Evolutionary conservation across 176 grass and related monocot genomes (phyloP).

Genomic region (Thinopyrum elongatum): DNA sequence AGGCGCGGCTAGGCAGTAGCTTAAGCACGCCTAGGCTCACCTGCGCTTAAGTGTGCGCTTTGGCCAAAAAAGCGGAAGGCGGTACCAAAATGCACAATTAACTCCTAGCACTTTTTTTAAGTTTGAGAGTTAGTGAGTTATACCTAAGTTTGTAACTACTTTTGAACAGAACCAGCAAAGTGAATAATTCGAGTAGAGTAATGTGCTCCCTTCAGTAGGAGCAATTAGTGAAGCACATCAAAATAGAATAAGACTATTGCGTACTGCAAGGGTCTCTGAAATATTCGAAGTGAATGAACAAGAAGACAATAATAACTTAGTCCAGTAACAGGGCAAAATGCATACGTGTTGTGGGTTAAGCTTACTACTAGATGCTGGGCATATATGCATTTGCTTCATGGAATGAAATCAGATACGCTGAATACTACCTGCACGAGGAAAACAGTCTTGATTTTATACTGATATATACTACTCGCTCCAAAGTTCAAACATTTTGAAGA

Average conservation of each 20-base stretch:
- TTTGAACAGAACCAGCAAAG: not conserved
- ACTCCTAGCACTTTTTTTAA: too few relatives aligned
- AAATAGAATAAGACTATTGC: not conserved
- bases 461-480: constrained; percentile 3
- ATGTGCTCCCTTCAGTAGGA: not conserved
- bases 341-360: constrained; percentile 73
- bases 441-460: constrained; percentile 5
- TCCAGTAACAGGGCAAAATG: not conserved
- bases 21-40: too few relatives aligned
- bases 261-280: not conserved
- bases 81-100: too few relatives aligned
- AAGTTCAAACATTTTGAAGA: constrained; percentile 12
- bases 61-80: too few relatives aligned
- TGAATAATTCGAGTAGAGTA: not conserved
- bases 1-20: too few relatives aligned
- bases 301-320: not conserved
- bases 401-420: constrained; percentile 38
- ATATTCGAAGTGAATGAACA: not conserved
- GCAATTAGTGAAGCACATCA: not conserved
- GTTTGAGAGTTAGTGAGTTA: not conserved
- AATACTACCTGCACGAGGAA: constrained; percentile 44
- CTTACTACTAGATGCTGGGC: constrained; percentile 52
- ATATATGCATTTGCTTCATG: constrained; percentile 39
- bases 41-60: too few relatives aligned
- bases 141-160: not conserved